phyloP scores from a whole-genome alignment of 306 rosid species.

The Acmispon strigosus region DNA sequence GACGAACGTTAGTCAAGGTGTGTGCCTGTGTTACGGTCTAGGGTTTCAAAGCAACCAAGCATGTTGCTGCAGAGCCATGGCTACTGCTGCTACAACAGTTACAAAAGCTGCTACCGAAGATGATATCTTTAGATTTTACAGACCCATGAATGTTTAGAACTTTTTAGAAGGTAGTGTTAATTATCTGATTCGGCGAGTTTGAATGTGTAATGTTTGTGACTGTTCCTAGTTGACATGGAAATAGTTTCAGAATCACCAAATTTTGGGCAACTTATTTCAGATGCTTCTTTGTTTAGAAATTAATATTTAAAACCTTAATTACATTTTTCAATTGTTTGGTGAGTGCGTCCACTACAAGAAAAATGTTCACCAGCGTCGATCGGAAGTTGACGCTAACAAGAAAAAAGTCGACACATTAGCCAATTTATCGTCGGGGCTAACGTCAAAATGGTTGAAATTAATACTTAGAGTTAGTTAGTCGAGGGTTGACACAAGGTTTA shows the following conservation, averaged over 20 bases:
- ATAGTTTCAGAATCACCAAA: constrained; percentile 14
- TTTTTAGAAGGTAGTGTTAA: neutral
- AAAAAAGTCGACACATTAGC: too few relatives aligned
- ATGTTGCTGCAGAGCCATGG: constrained; percentile 41
- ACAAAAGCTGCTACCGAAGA: neutral
- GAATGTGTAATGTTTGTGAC: neutral
- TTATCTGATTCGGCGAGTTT: neutral
- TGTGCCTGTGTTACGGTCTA: constrained; percentile 42
- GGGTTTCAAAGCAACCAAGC: constrained; percentile 38
- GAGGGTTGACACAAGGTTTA: too few relatives aligned
- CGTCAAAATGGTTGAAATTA: too few relatives aligned
- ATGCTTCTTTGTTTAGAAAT: too few relatives aligned
- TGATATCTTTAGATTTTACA: constrained; percentile 32
- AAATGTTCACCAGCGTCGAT: too few relatives aligned
- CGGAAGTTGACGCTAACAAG: too few relatives aligned
- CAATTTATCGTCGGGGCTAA: too few relatives aligned
- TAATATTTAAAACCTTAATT: too few relatives aligned
- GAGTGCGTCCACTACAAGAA: too few relatives aligned
- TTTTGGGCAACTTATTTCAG: neutral
- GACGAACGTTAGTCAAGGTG: constrained; percentile 4
- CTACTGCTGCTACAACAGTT: neutral
- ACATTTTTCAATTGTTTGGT: too few relatives aligned
- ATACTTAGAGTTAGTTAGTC: too few relatives aligned
- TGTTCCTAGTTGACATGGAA: constrained; percentile 12
- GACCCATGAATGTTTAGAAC: constrained; percentile 34